Conservation (phyloP, 73 alveolate species). For the Uronychia binucleata region DNA sequence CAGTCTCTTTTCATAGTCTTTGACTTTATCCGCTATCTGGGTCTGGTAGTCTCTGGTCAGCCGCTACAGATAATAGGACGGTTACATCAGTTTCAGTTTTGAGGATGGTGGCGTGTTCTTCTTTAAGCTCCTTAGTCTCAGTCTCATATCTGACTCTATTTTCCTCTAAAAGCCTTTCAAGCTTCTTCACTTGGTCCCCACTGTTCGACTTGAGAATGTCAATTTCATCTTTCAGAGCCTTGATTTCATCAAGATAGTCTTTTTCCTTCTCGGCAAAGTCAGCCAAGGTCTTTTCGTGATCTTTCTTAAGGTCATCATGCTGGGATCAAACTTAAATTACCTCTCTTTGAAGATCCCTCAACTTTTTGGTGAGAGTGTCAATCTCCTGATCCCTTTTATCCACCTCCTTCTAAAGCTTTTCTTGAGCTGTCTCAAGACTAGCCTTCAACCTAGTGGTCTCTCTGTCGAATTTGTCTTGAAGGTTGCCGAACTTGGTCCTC, state of each 20-base stretch:
- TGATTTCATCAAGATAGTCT: conserved; percentile 30
- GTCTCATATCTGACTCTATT: conserved; percentile 30
- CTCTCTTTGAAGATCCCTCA: conserved; percentile 28
- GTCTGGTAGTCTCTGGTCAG: neutral
- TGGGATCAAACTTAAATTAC: neutral
- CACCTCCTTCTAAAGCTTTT: conserved; percentile 22
- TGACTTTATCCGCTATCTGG: conserved; percentile 2
- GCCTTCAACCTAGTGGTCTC: conserved; percentile 32
- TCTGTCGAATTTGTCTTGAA: conserved; percentile 12
- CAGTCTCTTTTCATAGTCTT: conserved; percentile 35
- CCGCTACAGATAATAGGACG: neutral
- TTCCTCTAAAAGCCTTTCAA: conserved; percentile 34
- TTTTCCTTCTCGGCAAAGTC: conserved; percentile 9
- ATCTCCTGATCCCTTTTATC: conserved; percentile 31
- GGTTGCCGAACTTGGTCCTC: conserved; percentile 7
- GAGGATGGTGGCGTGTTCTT: conserved; percentile 15
- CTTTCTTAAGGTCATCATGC: conserved; percentile 14
- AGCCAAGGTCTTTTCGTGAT: neutral
- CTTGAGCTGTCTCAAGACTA: conserved; percentile 26
- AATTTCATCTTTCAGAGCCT: conserved; percentile 41
- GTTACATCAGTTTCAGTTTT: neutral
- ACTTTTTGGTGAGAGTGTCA: conserved; percentile 26
- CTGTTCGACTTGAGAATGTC: conserved; percentile 31
- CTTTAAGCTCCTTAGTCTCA: conserved; percentile 26
- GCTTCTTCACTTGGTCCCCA: conserved; percentile 40